Evolutionary conservation across 345 rosid genomes (phyloP), one percentile per base, ranked within the genome.

Genomic region (Citrus sinensis): DNA sequence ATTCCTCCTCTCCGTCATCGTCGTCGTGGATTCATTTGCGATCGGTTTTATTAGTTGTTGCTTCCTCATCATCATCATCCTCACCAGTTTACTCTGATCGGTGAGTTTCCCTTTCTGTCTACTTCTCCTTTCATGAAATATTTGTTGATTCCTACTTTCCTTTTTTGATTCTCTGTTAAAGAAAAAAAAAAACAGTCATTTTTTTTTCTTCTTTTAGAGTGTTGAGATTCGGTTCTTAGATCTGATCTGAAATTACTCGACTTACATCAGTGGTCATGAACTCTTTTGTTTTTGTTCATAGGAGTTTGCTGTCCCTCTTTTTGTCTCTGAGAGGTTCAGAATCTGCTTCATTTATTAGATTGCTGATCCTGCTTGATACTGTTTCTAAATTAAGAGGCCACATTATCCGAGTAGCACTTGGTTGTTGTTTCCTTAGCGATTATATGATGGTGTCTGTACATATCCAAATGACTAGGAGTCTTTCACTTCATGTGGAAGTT

Each of bases 21-120:
- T 86, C 87, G 2, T 88, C 93, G 73, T 90, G 93, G 93, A 82
- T 88, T 82, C 92, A 86, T 83, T 80, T 90, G 87, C 88, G 92
- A 82, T 91, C 88, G 82, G 87, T 87, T 81, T 81, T 88, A 56
- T 87, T 87, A 79, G 86, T 90, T 54, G 91, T 88, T 74, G 86
- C 89, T 77, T 83, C 90, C 68, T 84, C 88, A 9, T 89, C 90
- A 1, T 81, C 86, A 11, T 74, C 86, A 20, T 89, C 85, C 83
- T 88, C 93, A 82, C 87, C 89, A 79, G 78, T 78, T 81, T 68
- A 83, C 70, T 63, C 86, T 68, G 80, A 84, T 86, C 85, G 89
- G 90, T 89, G 87, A 84, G 90, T 84, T 85, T 74, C 66, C 25
- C 30, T 72, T 35, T 42, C 59, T 67, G 13, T 71, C 22, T 32